These are phyloP conservation scores for Lumnitzera littorea DNA, from an alignment of 345 rosid species.

Conservation along the genomic window DNA sequence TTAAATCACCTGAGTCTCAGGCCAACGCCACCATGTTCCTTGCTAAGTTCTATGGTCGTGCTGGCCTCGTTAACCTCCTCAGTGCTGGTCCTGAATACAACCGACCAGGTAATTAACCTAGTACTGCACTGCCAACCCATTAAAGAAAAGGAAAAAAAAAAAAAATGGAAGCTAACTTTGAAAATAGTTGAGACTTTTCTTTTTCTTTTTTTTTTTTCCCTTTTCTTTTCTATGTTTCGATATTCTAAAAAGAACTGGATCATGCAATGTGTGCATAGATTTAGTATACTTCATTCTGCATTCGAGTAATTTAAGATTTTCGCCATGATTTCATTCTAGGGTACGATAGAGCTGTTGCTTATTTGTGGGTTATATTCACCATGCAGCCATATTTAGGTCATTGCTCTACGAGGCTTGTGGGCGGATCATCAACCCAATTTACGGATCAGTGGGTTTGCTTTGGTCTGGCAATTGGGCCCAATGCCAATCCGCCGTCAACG, in stretches of 20 bases:
- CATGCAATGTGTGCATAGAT: too few relatives aligned
- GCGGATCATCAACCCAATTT: constrained; percentile 49
- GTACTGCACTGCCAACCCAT: too few relatives aligned
- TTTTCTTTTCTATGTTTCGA: too few relatives aligned
- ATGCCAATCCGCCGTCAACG: constrained; percentile 65
- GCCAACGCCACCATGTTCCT: constrained; percentile 94
- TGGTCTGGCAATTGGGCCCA: constrained; percentile 58
- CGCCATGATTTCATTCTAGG: background rate
- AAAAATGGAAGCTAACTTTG: too few relatives aligned
- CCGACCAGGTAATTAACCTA: constrained; percentile 62
- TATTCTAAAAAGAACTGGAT: too few relatives aligned
- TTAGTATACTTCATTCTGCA: too few relatives aligned
- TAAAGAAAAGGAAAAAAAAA: too few relatives aligned
- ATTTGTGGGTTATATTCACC: background rate
- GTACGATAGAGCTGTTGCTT: background rate
- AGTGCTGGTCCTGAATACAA: constrained; percentile 85
- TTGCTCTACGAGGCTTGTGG: constrained; percentile 69
- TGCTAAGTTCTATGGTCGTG: constrained; percentile 94
- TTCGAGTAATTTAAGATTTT: background rate
- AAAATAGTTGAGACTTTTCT: too few relatives aligned
- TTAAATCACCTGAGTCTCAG: constrained; percentile 75
- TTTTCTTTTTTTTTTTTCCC: too few relatives aligned
- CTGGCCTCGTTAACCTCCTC: constrained; percentile 88
- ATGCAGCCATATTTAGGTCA: constrained; percentile 43
- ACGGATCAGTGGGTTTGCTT: constrained; percentile 51